These are phyloP conservation scores for Ascochyta pisi DNA, from an alignment of 2,329 filamentous ascomycete genomes.

Conservation along the genomic window DNA sequence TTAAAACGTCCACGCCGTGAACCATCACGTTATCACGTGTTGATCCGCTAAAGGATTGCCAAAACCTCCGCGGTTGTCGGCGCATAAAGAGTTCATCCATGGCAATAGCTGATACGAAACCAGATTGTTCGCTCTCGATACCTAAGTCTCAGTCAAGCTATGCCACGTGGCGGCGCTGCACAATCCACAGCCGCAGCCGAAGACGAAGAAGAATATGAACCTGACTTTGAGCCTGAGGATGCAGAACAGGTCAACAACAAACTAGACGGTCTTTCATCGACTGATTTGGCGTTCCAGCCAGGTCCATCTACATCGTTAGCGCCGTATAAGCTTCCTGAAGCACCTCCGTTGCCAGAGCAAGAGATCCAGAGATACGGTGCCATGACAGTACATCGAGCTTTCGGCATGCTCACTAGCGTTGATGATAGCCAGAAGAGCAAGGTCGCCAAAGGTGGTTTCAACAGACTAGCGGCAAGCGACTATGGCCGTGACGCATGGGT, in stretches of 20 bases:
- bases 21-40: conserved; percentile 13
- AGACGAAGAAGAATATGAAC: conserved; percentile 91
- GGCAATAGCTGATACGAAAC: not conserved
- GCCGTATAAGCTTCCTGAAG: conserved; percentile 79
- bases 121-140: conserved; percentile 53
- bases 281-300: conserved; percentile 56
- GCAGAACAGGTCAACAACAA: conserved; percentile 80
- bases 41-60: not conserved
- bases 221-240: conserved; percentile 81
- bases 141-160: conserved; percentile 45
- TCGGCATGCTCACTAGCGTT: conserved; percentile 75
- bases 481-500: conserved; percentile 91
- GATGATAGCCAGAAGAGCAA: conserved; percentile 67
- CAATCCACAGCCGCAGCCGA: conserved; percentile 50
- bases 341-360: conserved; percentile 74
- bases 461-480: conserved; percentile 80
- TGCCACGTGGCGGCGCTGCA: conserved; percentile 35
- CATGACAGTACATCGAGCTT: conserved; percentile 76
- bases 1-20: not conserved
- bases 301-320: conserved; percentile 58
- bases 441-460: conserved; percentile 71
- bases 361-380: conserved; percentile 77
- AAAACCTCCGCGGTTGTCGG: too few species aligned
- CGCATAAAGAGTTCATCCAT: not conserved
- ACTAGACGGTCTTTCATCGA: conserved; percentile 71